Percentiles rank a stretch among this genome's conserved stretches.
These are phyloP conservation scores for Hypoxylon sp. DNA, from an alignment of 2,329 filamentous ascomycete genomes.

Conservation along the genomic window DNA sequence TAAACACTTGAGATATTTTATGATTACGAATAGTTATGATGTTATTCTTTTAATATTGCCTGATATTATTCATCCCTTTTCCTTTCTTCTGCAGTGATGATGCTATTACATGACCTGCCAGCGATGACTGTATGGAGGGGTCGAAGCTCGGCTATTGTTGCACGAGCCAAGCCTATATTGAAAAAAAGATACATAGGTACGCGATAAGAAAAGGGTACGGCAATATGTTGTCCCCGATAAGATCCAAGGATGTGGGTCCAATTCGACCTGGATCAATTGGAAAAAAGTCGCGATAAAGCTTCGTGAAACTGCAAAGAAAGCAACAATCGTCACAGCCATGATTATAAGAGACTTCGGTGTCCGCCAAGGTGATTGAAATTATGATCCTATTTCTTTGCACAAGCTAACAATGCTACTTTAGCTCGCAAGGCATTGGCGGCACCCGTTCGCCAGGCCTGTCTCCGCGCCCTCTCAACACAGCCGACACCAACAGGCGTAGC, in stretches of 20 bases:
- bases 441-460: conserved; percentile 56
- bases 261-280: conserved; percentile 22
- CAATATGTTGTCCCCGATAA: conserved; percentile 32
- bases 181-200: background rate
- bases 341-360: conserved; percentile 55
- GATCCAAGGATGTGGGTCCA: conserved; percentile 19
- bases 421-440: conserved; percentile 68
- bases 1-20: background rate
- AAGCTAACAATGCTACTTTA: conserved; percentile 53
- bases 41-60: background rate
- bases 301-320: conserved; percentile 19
- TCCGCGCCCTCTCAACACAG: conserved; percentile 60
- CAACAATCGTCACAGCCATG: conserved; percentile 45
- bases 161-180: background rate
- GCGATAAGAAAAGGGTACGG: conserved; percentile 14
- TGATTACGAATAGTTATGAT: background rate
- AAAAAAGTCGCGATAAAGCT: conserved; percentile 43
- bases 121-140: background rate
- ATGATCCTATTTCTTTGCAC: conserved; percentile 22
- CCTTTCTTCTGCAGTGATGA: background rate
- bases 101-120: background rate
- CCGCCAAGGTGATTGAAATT: conserved; percentile 49
- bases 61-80: background rate
- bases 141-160: conserved; percentile 1
- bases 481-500: conserved; percentile 46